Conservation (phyloP, 2,329 filamentous ascomycete species). For the Cercospora sp. region DNA sequence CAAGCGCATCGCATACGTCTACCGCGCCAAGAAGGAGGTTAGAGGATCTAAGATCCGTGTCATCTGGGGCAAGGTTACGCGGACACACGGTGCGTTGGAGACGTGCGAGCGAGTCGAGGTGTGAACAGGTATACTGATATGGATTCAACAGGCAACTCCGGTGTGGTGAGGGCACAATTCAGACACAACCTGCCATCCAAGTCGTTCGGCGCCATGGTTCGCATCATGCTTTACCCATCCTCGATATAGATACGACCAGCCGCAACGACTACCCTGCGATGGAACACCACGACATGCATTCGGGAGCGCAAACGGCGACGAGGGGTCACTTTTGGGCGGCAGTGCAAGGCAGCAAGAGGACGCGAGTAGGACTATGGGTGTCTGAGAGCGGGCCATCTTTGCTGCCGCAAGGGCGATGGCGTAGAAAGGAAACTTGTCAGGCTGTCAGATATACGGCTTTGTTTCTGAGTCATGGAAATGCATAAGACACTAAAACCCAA, state of each 20-base stretch:
- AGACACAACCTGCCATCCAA: constrained; percentile 90
- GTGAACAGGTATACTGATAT: constrained; percentile 26
- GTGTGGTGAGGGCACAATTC: constrained; percentile 98
- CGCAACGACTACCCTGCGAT: constrained; percentile 16
- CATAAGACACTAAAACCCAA: constrained; percentile 16
- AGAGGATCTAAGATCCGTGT: constrained; percentile 97
- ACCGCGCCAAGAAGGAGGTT: constrained; percentile 91
- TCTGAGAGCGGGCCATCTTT: constrained; percentile 10
- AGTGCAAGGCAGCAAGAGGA: constrained; percentile 10
- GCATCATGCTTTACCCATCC: constrained; percentile 45
- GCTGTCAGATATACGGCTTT: constrained; percentile 10
- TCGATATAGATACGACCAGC: constrained; percentile 38
- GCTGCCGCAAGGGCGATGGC: constrained; percentile 13
- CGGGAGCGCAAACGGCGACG: constrained; percentile 12
- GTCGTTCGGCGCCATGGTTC: constrained; percentile 73
- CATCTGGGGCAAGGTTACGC: constrained; percentile 98
- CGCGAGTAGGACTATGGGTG: constrained; percentile 9
- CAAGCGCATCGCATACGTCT: constrained; percentile 99
- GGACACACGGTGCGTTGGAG: constrained; percentile 74
- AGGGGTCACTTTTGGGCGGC: constrained; percentile 8
- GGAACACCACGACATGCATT: constrained; percentile 13
- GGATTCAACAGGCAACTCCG: constrained; percentile 75
- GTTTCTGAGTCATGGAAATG: constrained; percentile 19
- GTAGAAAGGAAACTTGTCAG: constrained; percentile 14
- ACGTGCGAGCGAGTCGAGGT: not conserved